These are phyloP conservation scores for Nakaseomyces delphensis DNA, from an alignment of 1,139 yeast species.

Conservation along the genomic window DNA sequence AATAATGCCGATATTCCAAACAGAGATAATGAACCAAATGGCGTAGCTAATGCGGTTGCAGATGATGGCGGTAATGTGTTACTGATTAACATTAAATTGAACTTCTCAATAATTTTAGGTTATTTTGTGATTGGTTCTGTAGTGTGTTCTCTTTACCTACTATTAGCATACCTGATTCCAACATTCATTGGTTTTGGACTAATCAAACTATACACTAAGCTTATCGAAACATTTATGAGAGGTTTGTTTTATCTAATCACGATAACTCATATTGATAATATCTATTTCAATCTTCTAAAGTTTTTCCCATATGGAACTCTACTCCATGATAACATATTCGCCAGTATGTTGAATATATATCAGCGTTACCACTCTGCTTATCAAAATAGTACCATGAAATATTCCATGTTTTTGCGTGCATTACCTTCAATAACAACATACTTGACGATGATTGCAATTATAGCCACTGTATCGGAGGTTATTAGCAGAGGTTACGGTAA, in stretches of 20 bases:
- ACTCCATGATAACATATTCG: not conserved
- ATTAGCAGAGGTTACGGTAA: slow-evolving; percentile 41
- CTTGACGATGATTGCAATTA: slow-evolving; percentile 38
- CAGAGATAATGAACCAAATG: slow-evolving; percentile 7
- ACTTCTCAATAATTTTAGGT: slow-evolving; percentile 18
- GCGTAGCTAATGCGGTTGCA: slow-evolving; percentile 3
- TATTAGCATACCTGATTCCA: slow-evolving; percentile 47
- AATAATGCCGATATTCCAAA: slow-evolving; percentile 4
- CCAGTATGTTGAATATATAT: slow-evolving; percentile 10
- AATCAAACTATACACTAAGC: slow-evolving; percentile 15
- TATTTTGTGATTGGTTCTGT: slow-evolving; percentile 35
- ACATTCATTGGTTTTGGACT: slow-evolving; percentile 39
- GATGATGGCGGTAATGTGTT: slow-evolving; percentile 15
- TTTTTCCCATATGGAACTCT: slow-evolving; percentile 9
- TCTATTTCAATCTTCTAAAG: slow-evolving; percentile 7
- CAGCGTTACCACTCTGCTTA: slow-evolving; percentile 16
- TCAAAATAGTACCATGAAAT: slow-evolving; percentile 15
- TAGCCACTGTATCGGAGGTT: slow-evolving; percentile 40
- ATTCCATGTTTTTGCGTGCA: slow-evolving; percentile 26
- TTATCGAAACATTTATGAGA: slow-evolving; percentile 11
- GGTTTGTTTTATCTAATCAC: slow-evolving; percentile 15
- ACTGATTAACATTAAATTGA: slow-evolving; percentile 22
- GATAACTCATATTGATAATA: slow-evolving; percentile 8
- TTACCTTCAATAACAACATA: slow-evolving; percentile 42
- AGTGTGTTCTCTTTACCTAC: slow-evolving; percentile 38